A percentile compares a stretch with the other conserved stretches of the same genome.
Evolutionary conservation across 73 alveolate species (phyloP).

Genomic region (Tetrahymena malaccensis): DNA sequence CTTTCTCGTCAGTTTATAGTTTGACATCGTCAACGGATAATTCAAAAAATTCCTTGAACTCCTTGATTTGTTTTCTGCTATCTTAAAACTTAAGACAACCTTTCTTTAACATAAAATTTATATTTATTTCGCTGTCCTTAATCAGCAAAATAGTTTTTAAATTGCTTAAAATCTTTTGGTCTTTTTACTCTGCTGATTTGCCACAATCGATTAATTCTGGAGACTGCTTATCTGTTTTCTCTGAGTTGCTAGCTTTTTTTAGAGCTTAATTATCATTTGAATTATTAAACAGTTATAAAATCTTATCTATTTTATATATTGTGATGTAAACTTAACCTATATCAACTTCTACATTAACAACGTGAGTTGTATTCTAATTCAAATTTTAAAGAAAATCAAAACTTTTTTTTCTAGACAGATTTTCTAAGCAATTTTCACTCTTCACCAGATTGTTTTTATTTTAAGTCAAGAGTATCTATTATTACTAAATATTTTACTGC

Average conservation of each 20-base stretch:
- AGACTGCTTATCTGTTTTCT: neutral
- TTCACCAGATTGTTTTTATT: neutral
- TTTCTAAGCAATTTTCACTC: neutral
- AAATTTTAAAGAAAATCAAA: neutral
- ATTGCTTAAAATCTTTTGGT: neutral
- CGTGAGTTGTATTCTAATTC: neutral
- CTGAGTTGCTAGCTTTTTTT: neutral
- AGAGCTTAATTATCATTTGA: neutral
- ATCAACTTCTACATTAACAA: neutral
- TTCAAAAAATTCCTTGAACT: neutral
- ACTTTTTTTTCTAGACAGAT: neutral
- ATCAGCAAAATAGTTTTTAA: neutral
- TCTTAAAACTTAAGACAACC: neutral
- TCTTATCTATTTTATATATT: neutral
- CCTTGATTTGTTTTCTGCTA: neutral
- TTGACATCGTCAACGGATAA: neutral
- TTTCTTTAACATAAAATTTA: neutral
- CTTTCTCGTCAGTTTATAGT: neutral
- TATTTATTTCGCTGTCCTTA: neutral
- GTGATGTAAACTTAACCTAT: neutral
- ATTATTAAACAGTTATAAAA: neutral
- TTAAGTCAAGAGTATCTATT: neutral
- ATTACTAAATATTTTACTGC: neutral
- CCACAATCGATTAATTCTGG: neutral
- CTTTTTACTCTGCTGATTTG: neutral